These are phyloP conservation scores for Sextonia rubra DNA, from an alignment of 164 flowering plant species.

Conservation along the genomic window DNA sequence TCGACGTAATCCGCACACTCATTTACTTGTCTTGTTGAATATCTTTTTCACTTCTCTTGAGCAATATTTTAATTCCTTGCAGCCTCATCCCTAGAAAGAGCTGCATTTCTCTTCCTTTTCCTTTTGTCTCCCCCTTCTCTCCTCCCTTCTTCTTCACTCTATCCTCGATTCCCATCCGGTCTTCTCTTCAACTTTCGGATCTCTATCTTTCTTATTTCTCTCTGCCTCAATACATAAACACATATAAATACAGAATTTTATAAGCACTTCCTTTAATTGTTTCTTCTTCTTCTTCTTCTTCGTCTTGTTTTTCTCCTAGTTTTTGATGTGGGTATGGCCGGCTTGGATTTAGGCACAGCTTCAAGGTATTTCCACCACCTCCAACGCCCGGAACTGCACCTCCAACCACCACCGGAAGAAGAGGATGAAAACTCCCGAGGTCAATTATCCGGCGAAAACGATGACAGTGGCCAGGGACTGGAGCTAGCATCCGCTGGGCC, in stretches of 20 bases:
- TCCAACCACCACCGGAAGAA: constrained; percentile 15
- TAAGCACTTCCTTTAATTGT: no score
- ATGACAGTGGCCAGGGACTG: constrained; percentile 22
- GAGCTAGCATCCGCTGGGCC: constrained; percentile 14
- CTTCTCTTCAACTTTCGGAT: background rate
- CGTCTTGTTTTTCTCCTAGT: background rate
- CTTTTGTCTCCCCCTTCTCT: background rate
- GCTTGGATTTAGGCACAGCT: constrained; percentile 75
- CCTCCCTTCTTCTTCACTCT: background rate
- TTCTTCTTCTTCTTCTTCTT: background rate
- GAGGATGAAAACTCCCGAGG: constrained; percentile 20
- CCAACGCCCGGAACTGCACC: constrained; percentile 39
- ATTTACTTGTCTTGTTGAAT: background rate
- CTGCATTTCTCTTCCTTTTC: background rate
- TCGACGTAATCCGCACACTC: background rate
- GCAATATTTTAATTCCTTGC: background rate
- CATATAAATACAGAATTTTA: background rate
- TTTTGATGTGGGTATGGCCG: constrained; percentile 52
- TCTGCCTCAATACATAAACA: background rate
- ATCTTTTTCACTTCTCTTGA: background rate
- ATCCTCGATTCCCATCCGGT: background rate
- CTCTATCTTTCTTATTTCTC: background rate
- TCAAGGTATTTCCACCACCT: constrained; percentile 51
- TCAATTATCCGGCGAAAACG: constrained; percentile 21
- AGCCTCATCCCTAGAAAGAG: background rate